These are phyloP conservation scores for Colletotrichum sidae DNA, from an alignment of 2,329 filamentous ascomycete genomes.

Conservation along the genomic window DNA sequence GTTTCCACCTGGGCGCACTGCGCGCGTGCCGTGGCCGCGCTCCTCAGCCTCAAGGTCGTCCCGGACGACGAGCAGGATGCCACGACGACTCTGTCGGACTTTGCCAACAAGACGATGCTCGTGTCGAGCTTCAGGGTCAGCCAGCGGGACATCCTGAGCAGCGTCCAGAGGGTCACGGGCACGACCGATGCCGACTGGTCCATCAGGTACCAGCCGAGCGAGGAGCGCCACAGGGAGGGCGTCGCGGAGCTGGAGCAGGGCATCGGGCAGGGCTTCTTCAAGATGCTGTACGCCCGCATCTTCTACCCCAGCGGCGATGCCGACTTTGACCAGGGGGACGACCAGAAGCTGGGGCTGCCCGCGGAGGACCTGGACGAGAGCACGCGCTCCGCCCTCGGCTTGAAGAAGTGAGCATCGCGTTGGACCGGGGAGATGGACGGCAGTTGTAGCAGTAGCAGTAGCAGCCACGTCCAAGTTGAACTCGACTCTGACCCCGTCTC, in stretches of 20 bases:
- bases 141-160: slow-evolving; percentile 74
- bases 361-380: slow-evolving; percentile 69
- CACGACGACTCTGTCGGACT: slow-evolving; percentile 38
- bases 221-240: slow-evolving; percentile 62
- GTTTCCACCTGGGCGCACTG: slow-evolving; percentile 70
- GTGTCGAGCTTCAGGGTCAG: slow-evolving; percentile 67
- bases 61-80: slow-evolving; percentile 22
- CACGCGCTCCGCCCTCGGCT: slow-evolving; percentile 46
- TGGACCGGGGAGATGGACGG: not conserved
- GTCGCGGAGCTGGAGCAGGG: slow-evolving; percentile 56
- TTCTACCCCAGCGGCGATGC: slow-evolving; percentile 20
- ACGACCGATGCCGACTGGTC: slow-evolving; percentile 70
- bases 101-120: slow-evolving; percentile 59
- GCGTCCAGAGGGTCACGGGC: slow-evolving; percentile 67
- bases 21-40: slow-evolving; percentile 50
- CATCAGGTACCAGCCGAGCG: slow-evolving; percentile 48
- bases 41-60: slow-evolving; percentile 52
- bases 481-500: too few relatives aligned
- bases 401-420: not conserved
- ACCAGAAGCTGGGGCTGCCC: slow-evolving; percentile 65
- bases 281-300: slow-evolving; percentile 38
- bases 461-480: too few relatives aligned
- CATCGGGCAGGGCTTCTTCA: slow-evolving; percentile 53
- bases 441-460: not conserved
- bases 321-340: slow-evolving; percentile 46